These are phyloP conservation scores for Neocucurbitaria cava DNA, from an alignment of 2,329 filamentous ascomycete genomes.

Conservation along the genomic window DNA sequence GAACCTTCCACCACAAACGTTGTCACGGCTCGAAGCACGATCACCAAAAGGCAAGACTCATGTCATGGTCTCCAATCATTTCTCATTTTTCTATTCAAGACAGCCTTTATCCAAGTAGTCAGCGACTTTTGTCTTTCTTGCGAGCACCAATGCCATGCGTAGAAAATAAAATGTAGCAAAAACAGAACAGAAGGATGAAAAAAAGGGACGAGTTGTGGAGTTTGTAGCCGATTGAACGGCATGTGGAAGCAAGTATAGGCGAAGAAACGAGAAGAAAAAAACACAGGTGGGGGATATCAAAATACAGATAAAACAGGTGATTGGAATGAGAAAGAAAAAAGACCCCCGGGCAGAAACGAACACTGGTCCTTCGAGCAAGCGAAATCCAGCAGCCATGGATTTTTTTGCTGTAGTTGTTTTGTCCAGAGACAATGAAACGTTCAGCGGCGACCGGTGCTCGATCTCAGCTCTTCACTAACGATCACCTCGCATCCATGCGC, in stretches of 20 bases:
- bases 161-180: not conserved
- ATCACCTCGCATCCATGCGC: slow-evolving; percentile 31
- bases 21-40: too few species aligned
- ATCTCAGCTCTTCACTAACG: slow-evolving; percentile 33
- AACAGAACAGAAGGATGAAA: not conserved
- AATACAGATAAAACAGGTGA: not conserved
- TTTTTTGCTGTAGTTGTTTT: not conserved
- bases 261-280: not conserved
- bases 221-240: slow-evolving; percentile 6
- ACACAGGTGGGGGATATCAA: slow-evolving; percentile 11
- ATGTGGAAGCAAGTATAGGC: slow-evolving; percentile 7
- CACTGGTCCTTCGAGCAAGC: too few species aligned
- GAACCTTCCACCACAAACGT: too few species aligned
- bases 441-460: too few species aligned
- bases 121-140: not conserved
- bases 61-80: not conserved
- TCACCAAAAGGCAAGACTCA: too few species aligned
- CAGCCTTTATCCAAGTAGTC: not conserved
- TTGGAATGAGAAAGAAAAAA: not conserved
- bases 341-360: not conserved
- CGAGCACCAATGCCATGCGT: not conserved
- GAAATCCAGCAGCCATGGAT: not conserved
- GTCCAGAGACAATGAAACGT: too few species aligned
- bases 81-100: not conserved
- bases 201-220: not conserved